Percentiles rank a stretch among this genome's conserved stretches.
phyloP scores from a whole-genome alignment of 495 filamentous ascomycete species.

The Mycothermus thermophilus region DNA sequence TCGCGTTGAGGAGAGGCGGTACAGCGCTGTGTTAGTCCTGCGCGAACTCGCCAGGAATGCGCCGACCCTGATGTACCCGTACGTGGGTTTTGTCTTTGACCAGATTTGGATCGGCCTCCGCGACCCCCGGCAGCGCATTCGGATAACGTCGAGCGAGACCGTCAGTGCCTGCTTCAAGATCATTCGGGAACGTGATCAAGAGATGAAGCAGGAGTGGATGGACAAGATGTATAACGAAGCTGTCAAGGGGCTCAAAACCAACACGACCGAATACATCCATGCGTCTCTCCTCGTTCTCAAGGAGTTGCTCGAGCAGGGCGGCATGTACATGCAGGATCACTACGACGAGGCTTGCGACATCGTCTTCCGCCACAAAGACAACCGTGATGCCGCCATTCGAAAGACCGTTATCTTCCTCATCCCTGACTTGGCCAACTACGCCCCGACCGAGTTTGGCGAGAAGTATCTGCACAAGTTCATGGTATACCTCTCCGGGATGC shows the following conservation, averaged over 20 bases:
- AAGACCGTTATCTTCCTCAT: slow-evolving; percentile 80
- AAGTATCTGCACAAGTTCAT: slow-evolving; percentile 89
- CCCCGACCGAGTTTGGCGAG: slow-evolving; percentile 69
- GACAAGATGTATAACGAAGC: slow-evolving; percentile 74
- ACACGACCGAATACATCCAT: slow-evolving; percentile 73
- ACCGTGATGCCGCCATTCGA: slow-evolving; percentile 73
- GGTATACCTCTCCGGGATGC: slow-evolving; percentile 82
- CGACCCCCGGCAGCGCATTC: slow-evolving; percentile 78
- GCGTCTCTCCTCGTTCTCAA: slow-evolving; percentile 82
- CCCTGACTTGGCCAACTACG: slow-evolving; percentile 83
- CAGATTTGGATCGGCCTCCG: slow-evolving; percentile 89
- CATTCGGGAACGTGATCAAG: slow-evolving; percentile 76
- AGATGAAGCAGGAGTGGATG: slow-evolving; percentile 75
- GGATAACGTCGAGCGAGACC: slow-evolving; percentile 79
- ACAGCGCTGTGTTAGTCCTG: slow-evolving; percentile 80
- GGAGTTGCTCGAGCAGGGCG: slow-evolving; percentile 80
- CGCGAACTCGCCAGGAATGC: slow-evolving; percentile 82
- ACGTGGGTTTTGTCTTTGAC: slow-evolving; percentile 79
- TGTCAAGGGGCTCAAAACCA: slow-evolving; percentile 58
- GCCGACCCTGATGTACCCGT: slow-evolving; percentile 84
- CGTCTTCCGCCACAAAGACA: slow-evolving; percentile 77
- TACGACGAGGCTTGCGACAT: slow-evolving; percentile 84
- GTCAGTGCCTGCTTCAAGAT: slow-evolving; percentile 89
- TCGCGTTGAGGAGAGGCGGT: slow-evolving; percentile 77
- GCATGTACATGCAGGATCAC: slow-evolving; percentile 96